These are phyloP conservation scores for Monilinia aucupariae DNA, from an alignment of 2,329 filamentous ascomycete species.

Conservation along the genomic window DNA sequence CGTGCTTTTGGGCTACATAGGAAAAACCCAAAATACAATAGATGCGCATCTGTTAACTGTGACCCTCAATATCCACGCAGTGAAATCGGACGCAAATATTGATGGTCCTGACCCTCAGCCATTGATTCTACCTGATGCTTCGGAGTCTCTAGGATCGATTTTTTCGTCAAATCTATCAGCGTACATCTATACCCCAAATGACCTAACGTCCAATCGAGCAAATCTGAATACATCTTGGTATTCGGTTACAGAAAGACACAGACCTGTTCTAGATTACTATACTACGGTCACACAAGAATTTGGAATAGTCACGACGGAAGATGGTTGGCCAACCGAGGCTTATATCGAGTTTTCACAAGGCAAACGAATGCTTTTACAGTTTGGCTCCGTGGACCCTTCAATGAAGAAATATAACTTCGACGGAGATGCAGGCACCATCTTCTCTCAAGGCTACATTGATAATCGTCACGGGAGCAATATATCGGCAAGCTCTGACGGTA, in stretches of 20 bases:
- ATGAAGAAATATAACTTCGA: slow-evolving; percentile 51
- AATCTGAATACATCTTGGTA: slow-evolving; percentile 58
- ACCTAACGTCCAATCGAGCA: slow-evolving; percentile 46
- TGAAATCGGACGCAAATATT: slow-evolving; percentile 41
- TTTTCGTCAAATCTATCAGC: slow-evolving; percentile 44
- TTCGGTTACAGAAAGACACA: slow-evolving; percentile 37
- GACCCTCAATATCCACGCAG: slow-evolving; percentile 55
- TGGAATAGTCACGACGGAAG: slow-evolving; percentile 42
- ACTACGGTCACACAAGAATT: slow-evolving; percentile 31
- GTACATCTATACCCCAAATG: slow-evolving; percentile 49
- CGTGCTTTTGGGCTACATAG: slow-evolving; percentile 49
- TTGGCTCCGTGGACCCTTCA: slow-evolving; percentile 52
- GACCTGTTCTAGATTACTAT: slow-evolving; percentile 50
- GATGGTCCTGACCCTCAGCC: slow-evolving; percentile 40
- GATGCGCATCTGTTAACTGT: slow-evolving; percentile 50
- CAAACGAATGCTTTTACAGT: slow-evolving; percentile 50
- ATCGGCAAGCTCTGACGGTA: slow-evolving; percentile 37
- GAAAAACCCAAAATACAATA: slow-evolving; percentile 48
- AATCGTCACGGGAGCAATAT: slow-evolving; percentile 33
- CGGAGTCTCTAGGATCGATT: slow-evolving; percentile 43
- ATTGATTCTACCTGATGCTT: slow-evolving; percentile 40
- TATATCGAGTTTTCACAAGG: slow-evolving; percentile 50
- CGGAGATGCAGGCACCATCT: slow-evolving; percentile 47
- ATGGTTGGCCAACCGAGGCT: slow-evolving; percentile 60
- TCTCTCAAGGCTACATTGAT: slow-evolving; percentile 43